These are phyloP conservation scores for Trypanosoma boissoni DNA, from an alignment of 208 protist genomes.

Conservation along the genomic window DNA sequence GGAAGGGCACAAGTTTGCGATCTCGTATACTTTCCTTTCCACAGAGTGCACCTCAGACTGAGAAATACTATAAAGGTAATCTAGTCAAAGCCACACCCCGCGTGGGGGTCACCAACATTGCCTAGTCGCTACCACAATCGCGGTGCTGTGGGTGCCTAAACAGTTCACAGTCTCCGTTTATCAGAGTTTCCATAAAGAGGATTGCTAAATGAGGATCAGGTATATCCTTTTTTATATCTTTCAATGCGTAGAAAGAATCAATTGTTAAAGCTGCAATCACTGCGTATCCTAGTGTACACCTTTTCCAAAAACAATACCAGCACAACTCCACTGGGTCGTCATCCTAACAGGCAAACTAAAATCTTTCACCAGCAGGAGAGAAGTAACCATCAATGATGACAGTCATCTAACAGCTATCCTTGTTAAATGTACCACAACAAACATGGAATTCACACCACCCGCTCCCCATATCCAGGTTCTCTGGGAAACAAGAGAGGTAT, in stretches of 20 bases:
- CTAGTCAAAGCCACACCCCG: conserved; percentile 45
- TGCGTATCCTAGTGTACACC: conserved; percentile 87
- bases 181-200: conserved; percentile 42
- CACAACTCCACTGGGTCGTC: conserved; percentile 76
- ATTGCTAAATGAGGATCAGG: conserved; percentile 70
- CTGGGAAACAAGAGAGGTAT: conserved; percentile 75
- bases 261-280: conserved; percentile 78
- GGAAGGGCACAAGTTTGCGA: conserved; percentile 15
- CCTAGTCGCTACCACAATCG: conserved; percentile 44
- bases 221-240: conserved; percentile 78
- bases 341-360: conserved; percentile 61
- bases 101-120: conserved; percentile 61
- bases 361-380: conserved; percentile 49
- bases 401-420: conserved; percentile 87
- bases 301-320: conserved; percentile 81
- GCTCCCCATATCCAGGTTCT: conserved; percentile 45
- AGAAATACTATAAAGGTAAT: conserved; percentile 33
- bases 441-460: conserved; percentile 48
- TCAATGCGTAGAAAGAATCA: conserved; percentile 67
- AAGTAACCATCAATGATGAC: conserved; percentile 89
- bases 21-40: conserved; percentile 28
- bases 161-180: conserved; percentile 49
- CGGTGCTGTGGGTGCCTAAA: conserved; percentile 47
- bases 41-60: conserved; percentile 24
- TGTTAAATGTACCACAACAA: conserved; percentile 82